Evolutionary conservation across 306 rosid genomes (phyloP).

Genomic region (Chamaecrista fasciculata): DNA sequence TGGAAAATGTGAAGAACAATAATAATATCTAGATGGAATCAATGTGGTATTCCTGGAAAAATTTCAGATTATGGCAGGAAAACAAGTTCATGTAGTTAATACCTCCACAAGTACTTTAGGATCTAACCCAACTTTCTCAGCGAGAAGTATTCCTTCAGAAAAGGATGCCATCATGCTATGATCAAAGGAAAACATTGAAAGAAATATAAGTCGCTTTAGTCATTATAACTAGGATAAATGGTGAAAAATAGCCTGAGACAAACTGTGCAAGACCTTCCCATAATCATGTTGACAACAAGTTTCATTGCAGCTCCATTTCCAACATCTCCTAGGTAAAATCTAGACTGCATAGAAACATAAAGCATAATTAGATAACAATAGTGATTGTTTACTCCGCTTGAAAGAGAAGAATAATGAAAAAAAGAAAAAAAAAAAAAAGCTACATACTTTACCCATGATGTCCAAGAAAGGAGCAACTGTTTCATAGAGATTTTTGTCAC

Average conservation of each 20-base stretch:
- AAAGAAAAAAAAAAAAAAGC: constrained; percentile 17
- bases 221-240: constrained; percentile 19
- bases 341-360: constrained; percentile 59
- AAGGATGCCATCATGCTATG: constrained; percentile 97
- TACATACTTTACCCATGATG: constrained; percentile 90
- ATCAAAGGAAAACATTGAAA: constrained; percentile 17
- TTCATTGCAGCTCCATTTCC: constrained; percentile 99
- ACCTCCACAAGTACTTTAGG: constrained; percentile 85
- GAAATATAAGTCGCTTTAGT: constrained; percentile 24
- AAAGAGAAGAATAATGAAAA: background rate
- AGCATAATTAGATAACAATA: constrained; percentile 17
- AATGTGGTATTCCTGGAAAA: constrained; percentile 1
- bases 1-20: background rate
- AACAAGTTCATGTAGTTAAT: constrained; percentile 28
- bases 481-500: constrained; percentile 80
- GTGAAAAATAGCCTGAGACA: constrained; percentile 19
- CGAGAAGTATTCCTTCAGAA: constrained; percentile 90
- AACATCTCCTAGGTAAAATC: constrained; percentile 87
- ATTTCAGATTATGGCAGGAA: constrained; percentile 4
- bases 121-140: constrained; percentile 85
- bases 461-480: constrained; percentile 62
- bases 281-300: constrained; percentile 94
- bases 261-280: constrained; percentile 74
- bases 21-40: background rate
- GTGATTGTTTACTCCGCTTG: background rate